phyloP scores from a whole-genome alignment of 345 rosid species.

The Syzygium grande region DNA sequence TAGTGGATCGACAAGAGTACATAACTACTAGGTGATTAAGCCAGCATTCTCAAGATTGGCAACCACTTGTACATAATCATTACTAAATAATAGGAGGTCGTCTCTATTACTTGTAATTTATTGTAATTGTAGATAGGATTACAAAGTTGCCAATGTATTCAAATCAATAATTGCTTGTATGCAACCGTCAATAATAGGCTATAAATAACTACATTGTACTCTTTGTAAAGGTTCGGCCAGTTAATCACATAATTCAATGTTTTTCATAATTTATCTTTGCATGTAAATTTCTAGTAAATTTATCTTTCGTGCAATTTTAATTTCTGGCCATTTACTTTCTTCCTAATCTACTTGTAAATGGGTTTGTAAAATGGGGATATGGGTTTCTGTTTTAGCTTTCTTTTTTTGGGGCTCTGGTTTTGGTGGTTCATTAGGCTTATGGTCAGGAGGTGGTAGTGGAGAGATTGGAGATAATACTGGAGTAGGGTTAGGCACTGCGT shows the following conservation, averaged over 20 bases:
- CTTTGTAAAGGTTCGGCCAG: fast-evolving
- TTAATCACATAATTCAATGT: background rate
- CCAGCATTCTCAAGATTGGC: background rate
- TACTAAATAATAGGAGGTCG: background rate
- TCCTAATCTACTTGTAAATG: no score
- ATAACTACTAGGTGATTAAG: background rate
- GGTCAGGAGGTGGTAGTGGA: no score
- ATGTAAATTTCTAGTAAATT: background rate
- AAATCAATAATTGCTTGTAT: background rate
- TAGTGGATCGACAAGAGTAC: background rate
- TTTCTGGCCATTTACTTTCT: background rate
- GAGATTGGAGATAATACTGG: no score
- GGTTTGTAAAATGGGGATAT: no score
- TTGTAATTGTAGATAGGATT: background rate
- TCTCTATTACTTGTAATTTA: background rate
- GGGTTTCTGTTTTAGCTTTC: no score
- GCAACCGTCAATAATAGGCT: background rate
- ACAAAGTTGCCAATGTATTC: background rate
- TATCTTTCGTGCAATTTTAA: background rate
- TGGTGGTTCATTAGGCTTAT: no score
- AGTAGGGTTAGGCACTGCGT: no score
- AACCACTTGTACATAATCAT: background rate
- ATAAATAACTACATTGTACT: background rate
- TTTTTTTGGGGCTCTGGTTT: no score
- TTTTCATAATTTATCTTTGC: background rate